Evolutionary conservation across 306 rosid genomes (phyloP), one percentile per base, ranked within the genome.

Genomic region (Quercus parvula): DNA sequence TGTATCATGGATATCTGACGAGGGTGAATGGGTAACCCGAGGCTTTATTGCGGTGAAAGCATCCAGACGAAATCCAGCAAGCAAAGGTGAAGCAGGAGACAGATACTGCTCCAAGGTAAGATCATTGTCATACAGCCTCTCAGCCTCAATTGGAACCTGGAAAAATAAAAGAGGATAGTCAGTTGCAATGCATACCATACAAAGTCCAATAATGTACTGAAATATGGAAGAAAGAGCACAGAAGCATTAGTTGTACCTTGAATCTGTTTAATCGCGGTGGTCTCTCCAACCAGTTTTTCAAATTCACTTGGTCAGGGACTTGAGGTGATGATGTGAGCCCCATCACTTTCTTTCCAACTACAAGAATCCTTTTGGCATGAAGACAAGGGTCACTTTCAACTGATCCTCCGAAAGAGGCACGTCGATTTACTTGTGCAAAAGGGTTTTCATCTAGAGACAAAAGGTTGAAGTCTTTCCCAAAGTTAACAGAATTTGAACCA

Each of bases 11-110:
- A 56, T 69, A 83, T 92, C 85, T 35, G 90, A 85, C 70, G 80
- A 70, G 56, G 97, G 99, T 49, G 99, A 93, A 90, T 93, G 99
- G 77, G 89, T 89, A 80, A 91, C 92, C 81, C 92, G 91, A 79
- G 96, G 97, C 88, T 90, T 96, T 82, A 96, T 91, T 73, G 94
- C 96, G 66, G 91, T 82, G 56, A 86, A 90, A 87, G 94, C 93
- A 78, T 96, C 99, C 75, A 96, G 81, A 68, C 99, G 98, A 83
- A 96, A 96, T 71, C 99, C 99, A 28, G 94, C 92, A 82, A 91
- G 89, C 84, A 72, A 64, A 73, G 96, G 98, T 35, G 97, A 93
- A 77, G 84, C 84, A 57, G 90, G 91, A 74, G 96, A 86, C 30
- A 93, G 72, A 88, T 81, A 82, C 79, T 90, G 91, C 83, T 96